Evolutionary conservation across 495 filamentous ascomycete species (phyloP).

Genomic region (Xylaria acuta): DNA sequence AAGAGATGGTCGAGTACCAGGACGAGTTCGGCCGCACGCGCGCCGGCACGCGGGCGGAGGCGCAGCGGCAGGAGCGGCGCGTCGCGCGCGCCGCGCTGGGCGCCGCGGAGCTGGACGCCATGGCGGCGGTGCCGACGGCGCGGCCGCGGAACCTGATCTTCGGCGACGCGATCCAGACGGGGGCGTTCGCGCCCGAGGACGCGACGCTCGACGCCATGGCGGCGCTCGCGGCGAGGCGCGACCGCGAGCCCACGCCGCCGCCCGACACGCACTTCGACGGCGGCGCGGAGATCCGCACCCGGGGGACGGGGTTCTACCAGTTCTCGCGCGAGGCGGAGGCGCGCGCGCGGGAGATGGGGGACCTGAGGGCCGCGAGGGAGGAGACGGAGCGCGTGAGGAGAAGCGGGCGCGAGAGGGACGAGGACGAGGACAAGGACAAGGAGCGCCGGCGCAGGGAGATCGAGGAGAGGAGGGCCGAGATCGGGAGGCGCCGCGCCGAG

Average conservation of each 20-base stretch:
- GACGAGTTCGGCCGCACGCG: constrained; percentile 90
- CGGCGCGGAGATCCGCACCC: constrained; percentile 77
- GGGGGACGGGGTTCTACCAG: constrained; percentile 88
- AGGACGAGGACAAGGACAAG: constrained; percentile 53
- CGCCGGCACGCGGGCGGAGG: constrained; percentile 68
- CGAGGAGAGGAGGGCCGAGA: constrained; percentile 54
- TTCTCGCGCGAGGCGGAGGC: constrained; percentile 75
- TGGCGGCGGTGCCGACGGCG: constrained; percentile 60
- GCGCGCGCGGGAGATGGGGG: constrained; percentile 76
- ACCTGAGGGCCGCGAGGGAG: constrained; percentile 66
- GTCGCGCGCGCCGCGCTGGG: constrained; percentile 51
- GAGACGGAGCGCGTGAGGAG: constrained; percentile 70
- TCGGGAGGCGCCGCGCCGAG: constrained; percentile 62
- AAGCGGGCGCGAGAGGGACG: constrained; percentile 60
- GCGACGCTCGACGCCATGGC: constrained; percentile 66
- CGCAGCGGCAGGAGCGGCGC: constrained; percentile 59
- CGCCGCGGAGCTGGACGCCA: constrained; percentile 52
- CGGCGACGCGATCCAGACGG: constrained; percentile 79
- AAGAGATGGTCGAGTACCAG: constrained; percentile 78
- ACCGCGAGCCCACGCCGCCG: constrained; percentile 78
- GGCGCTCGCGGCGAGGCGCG: constrained; percentile 72
- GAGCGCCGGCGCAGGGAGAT: constrained; percentile 49
- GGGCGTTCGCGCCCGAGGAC: constrained; percentile 78
- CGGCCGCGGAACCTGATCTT: constrained; percentile 75
- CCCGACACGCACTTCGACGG: constrained; percentile 85